These are phyloP conservation scores for Phytophthora chlamydospora DNA, from an alignment of 352 stramenopile species.

Conservation along the genomic window DNA sequence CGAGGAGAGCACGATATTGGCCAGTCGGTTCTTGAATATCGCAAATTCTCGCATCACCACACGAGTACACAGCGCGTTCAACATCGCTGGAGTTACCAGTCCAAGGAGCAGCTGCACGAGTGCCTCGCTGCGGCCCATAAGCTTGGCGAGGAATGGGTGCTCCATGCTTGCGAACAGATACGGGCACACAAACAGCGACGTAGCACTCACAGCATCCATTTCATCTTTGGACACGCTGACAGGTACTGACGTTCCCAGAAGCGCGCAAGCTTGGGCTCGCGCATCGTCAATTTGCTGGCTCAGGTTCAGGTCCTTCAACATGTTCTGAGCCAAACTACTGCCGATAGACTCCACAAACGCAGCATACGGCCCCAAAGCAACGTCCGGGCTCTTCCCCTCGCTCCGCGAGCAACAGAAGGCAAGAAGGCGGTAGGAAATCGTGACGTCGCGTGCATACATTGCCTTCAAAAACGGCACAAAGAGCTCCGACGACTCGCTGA, in stretches of 20 bases:
- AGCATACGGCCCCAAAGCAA: conserved; percentile 66
- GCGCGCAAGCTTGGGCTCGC: conserved; percentile 57
- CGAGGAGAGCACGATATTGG: conserved; percentile 77
- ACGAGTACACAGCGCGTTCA: conserved; percentile 62
- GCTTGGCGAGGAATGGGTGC: conserved; percentile 62
- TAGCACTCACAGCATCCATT: conserved; percentile 68
- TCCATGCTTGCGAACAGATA: conserved; percentile 78
- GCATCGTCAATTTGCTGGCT: conserved; percentile 85
- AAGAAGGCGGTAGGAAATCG: conserved; percentile 77
- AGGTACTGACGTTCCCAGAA: conserved; percentile 49
- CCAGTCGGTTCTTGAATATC: conserved; percentile 70
- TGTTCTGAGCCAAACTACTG: conserved; percentile 47
- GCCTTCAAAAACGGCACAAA: conserved; percentile 83
- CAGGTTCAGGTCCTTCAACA: conserved; percentile 76
- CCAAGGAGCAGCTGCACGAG: conserved; percentile 72
- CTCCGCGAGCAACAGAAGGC: conserved; percentile 76
- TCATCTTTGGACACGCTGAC: conserved; percentile 47
- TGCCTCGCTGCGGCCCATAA: conserved; percentile 64
- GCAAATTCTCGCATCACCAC: conserved; percentile 80
- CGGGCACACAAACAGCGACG: conserved; percentile 59
- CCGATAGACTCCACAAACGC: conserved; percentile 66
- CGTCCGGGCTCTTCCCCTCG: conserved; percentile 56
- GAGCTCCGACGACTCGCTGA: conserved; percentile 69
- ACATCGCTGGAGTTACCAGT: conserved; percentile 64
- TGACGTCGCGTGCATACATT: conserved; percentile 77